Evolutionary conservation across 768 basidiomycete genomes (phyloP).

Genomic region (Lactarius sanguifluus): DNA sequence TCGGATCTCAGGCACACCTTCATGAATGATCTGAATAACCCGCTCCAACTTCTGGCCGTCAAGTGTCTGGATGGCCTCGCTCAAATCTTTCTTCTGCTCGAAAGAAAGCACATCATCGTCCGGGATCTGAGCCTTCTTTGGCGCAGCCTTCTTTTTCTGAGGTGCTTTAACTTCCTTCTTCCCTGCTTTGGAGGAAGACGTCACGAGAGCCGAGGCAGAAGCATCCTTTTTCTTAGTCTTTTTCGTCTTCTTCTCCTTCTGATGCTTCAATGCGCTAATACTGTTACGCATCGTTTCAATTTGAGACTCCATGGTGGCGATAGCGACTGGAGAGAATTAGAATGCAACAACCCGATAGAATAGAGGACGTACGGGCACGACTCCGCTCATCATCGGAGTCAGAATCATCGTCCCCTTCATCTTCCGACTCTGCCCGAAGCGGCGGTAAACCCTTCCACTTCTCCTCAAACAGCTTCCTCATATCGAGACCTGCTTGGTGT

Average conservation of each 20-base stretch:
- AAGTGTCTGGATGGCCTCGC: conserved; percentile 86
- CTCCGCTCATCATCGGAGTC: conserved; percentile 67
- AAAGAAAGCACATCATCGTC: conserved; percentile 87
- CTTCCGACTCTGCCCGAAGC: conserved; percentile 49
- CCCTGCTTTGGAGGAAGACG: conserved; percentile 62
- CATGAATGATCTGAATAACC: conserved; percentile 94
- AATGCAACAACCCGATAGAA: conserved; percentile 23
- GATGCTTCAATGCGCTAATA: conserved; percentile 57
- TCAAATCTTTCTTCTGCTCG: conserved; percentile 97
- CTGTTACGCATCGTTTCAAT: conserved; percentile 76
- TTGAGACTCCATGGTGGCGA: conserved; percentile 76
- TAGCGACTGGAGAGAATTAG: conserved; percentile 50
- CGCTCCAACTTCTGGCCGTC: conserved; percentile 82
- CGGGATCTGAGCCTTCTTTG: conserved; percentile 59
- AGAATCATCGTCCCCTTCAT: conserved; percentile 64
- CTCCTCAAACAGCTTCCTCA: conserved; percentile 88
- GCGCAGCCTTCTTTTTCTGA: conserved; percentile 52
- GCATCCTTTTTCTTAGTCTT: conserved; percentile 66
- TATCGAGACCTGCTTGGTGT: conserved; percentile 77
- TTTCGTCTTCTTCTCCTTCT: conserved; percentile 59
- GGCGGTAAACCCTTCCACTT: conserved; percentile 84
- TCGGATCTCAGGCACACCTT: conserved; percentile 89
- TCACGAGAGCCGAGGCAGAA: conserved; percentile 48
- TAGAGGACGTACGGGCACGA: conserved; percentile 48
- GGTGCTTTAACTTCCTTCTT: conserved; percentile 47